Percentiles rank a stretch among this genome's conserved stretches.
Evolutionary conservation across 768 basidiomycete species (phyloP).

Genomic region (Strobilomyces echinocephalus): DNA sequence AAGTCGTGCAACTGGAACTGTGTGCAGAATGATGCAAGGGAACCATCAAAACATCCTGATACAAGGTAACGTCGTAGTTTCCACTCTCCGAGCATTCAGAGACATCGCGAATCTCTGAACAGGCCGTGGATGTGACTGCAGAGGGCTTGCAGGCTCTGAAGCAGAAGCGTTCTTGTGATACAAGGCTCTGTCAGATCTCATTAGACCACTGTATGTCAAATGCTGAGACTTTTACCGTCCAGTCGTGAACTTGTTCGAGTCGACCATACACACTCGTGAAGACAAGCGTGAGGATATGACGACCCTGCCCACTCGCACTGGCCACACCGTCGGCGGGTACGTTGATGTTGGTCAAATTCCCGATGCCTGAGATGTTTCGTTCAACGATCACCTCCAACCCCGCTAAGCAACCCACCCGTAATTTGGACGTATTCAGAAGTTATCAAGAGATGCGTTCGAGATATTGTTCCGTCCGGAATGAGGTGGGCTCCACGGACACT

Average conservation of each 20-base stretch:
- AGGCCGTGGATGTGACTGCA: slow-evolving; percentile 45
- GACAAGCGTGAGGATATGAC: slow-evolving; percentile 65
- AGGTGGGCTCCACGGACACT: slow-evolving; percentile 56
- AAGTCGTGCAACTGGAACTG: slow-evolving; percentile 51
- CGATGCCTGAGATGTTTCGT: slow-evolving; percentile 45
- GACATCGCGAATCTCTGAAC: slow-evolving; percentile 55
- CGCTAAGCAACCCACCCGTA: slow-evolving; percentile 40
- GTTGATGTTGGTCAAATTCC: slow-evolving; percentile 63
- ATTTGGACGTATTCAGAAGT: slow-evolving; percentile 76
- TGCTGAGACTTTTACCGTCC: slow-evolving; percentile 47
- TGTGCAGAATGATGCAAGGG: slow-evolving; percentile 55
- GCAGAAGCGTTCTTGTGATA: slow-evolving; percentile 59
- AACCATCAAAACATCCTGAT: slow-evolving; percentile 55
- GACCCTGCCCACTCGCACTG: slow-evolving; percentile 54
- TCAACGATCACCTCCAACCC: slow-evolving; percentile 19
- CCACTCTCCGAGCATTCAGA: slow-evolving; percentile 61
- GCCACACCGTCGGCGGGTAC: slow-evolving; percentile 54
- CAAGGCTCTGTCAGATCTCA: slow-evolving; percentile 47
- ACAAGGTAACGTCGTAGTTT: slow-evolving; percentile 47
- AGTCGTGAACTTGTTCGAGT: slow-evolving; percentile 59
- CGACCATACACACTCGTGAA: slow-evolving; percentile 66
- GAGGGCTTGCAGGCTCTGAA: slow-evolving; percentile 63
- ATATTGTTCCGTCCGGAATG: slow-evolving; percentile 70
- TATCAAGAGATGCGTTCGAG: slow-evolving; percentile 61
- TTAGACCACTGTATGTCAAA: slow-evolving; percentile 9